phyloP scores from a whole-genome alignment of 805 yeast species.

The Ogataea nitratoaversa region DNA sequence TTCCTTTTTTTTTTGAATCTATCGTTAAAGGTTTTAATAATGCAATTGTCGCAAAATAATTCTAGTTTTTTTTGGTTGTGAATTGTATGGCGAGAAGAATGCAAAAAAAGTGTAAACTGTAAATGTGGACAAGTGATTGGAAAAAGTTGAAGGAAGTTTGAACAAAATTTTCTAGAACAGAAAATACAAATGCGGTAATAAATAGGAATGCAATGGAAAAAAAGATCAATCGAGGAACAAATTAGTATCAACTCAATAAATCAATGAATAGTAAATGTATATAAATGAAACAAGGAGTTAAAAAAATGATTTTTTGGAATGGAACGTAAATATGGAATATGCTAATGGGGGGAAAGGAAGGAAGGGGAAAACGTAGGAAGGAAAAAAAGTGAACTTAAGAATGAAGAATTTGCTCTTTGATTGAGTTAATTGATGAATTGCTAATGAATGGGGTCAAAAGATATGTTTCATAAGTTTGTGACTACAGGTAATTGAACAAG shows the following conservation, averaged over 20 bases:
- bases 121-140: too few relatives aligned
- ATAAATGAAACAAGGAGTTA: too few relatives aligned
- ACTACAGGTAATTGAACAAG: too few relatives aligned
- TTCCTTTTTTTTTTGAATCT: not conserved
- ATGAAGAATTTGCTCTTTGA: too few relatives aligned
- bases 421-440: too few relatives aligned
- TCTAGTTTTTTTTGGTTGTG: not conserved
- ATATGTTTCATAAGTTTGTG: too few relatives aligned
- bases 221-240: not conserved
- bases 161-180: not conserved
- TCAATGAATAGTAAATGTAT: too few relatives aligned
- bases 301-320: too few relatives aligned
- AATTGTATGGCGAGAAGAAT: not conserved
- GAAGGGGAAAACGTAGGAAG: not conserved
- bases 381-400: too few relatives aligned
- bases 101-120: not conserved
- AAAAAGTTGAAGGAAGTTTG: too few relatives aligned
- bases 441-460: too few relatives aligned
- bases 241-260: not conserved
- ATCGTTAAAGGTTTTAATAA: not conserved
- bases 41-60: not conserved
- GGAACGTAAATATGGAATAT: not conserved
- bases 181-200: conserved; percentile 8
- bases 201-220: conserved; percentile 8
- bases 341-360: not conserved